phyloP scores from a whole-genome alignment of 805 yeast genomes.

The Danielia oregonensis region DNA sequence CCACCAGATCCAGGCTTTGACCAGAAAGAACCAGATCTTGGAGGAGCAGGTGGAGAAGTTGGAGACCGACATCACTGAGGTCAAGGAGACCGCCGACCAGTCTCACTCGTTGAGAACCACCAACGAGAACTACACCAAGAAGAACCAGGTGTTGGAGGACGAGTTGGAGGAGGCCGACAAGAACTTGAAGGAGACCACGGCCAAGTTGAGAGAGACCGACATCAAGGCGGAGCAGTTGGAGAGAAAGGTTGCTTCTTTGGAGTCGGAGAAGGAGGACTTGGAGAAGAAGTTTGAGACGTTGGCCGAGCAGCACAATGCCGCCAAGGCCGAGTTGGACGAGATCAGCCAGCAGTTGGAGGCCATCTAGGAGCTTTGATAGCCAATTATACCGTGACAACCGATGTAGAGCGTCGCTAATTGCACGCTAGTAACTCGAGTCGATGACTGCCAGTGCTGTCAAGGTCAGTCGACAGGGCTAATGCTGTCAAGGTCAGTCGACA shows the following conservation, averaged over 20 bases:
- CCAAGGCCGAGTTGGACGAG: constrained; percentile 93
- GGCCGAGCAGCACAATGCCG: constrained; percentile 72
- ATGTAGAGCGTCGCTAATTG: no score
- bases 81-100: constrained; percentile 86
- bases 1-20: constrained; percentile 88
- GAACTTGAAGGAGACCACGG: constrained; percentile 88
- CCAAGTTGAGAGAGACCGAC: constrained; percentile 91
- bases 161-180: constrained; percentile 88
- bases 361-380: no score
- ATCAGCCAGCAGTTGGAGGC: constrained; percentile 94
- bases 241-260: constrained; percentile 88
- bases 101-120: constrained; percentile 83
- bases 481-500: no score
- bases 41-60: constrained; percentile 80
- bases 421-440: no score
- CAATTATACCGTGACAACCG: no score
- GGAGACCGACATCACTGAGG: constrained; percentile 68
- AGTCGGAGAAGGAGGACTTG: constrained; percentile 85
- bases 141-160: constrained; percentile 83
- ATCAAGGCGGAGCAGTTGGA: constrained; percentile 94
- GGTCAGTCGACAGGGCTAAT: no score
- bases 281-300: constrained; percentile 86
- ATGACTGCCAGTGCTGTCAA: no score
- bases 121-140: constrained; percentile 88
- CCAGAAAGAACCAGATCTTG: constrained; percentile 85